These are phyloP conservation scores for Lichenothelia convexa DNA, from an alignment of 495 filamentous ascomycete species.

Conservation along the genomic window DNA sequence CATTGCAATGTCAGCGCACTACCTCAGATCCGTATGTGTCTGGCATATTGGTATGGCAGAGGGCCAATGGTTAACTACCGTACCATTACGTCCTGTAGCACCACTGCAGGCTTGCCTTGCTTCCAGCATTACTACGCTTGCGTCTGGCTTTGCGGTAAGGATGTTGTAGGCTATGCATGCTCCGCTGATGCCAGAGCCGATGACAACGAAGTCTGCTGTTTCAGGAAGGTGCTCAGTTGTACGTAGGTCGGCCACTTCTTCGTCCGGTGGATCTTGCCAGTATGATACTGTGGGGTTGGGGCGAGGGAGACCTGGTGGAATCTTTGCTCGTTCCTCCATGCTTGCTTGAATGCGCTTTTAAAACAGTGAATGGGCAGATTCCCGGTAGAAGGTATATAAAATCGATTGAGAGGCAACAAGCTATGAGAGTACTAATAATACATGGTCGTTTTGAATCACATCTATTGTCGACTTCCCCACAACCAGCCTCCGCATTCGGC, in stretches of 20 bases:
- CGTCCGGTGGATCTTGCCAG: constrained; percentile 52
- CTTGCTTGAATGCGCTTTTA: too few species aligned
- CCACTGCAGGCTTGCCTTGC: constrained; percentile 37
- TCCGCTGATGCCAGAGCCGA: constrained; percentile 57
- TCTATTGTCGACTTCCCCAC: too few species aligned
- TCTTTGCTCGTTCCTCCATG: constrained; percentile 8
- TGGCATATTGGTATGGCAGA: too few species aligned
- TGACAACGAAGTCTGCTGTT: constrained; percentile 38
- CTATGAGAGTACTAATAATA: too few species aligned
- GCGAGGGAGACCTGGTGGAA: constrained; percentile 9
- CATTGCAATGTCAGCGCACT: not conserved
- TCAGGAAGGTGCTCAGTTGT: constrained; percentile 28
- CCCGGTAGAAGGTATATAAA: too few species aligned
- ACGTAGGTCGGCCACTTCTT: constrained; percentile 34
- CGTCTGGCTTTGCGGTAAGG: constrained; percentile 16
- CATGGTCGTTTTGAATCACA: too few species aligned
- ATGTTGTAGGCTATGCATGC: constrained; percentile 40
- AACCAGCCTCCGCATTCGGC: too few species aligned
- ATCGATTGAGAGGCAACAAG: too few species aligned
- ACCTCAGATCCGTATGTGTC: too few species aligned
- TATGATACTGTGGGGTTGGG: constrained; percentile 44
- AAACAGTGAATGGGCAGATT: too few species aligned
- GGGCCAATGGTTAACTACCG: too few species aligned
- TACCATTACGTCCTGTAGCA: constrained; percentile 43
- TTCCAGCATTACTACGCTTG: constrained; percentile 36